Base-by-base conservation (phyloP, 768 basidiomycete species). In the Omphalotus guepiniiformis region DNA sequence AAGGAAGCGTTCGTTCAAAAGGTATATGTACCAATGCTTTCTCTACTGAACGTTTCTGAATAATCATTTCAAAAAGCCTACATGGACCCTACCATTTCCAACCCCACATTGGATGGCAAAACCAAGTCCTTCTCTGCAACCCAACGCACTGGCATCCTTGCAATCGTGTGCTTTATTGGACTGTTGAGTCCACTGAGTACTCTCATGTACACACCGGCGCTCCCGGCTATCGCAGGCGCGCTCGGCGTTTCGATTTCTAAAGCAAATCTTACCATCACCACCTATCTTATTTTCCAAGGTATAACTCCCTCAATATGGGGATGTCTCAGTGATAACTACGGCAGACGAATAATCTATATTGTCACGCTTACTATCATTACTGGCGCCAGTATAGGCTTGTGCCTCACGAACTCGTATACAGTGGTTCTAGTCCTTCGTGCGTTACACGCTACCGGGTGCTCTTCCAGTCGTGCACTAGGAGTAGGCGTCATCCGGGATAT, bases 401-500 rank as follows among this genome's bases (percentile, higher is more conserved):
- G 38, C 22, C 15, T 40, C 39, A 48, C 47, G 1, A 18, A 48
- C 22, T 29, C 37, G 7, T 48, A 40, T 15, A 26, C 37, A n/a
- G 47, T 30, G 3, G 38, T 48, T 3, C 23, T 48, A 13, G 47
- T 38, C 5, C 27, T 48, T 8, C 15, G 47, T 22, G 47, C 38
- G 3, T 22, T 48, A 7, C 38, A 40, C 4, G 47, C 47, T 18
- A 21, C 36, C 19, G 47, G 47, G 18, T 23, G 22, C 6, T 23
- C 47, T 7, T 39, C 47, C 5, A 16, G 23, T n/a, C 38, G 38
- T n/a, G 47, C 47, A 15, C 37, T 48, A 27, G 47, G 47, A 21
- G 37, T 39, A 8, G 47, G 47, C 1, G 28, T 48, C 25, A 48
- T 48, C 4, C 18, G 47, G 11, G 47, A 48, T 40, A 18, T 48